phyloP scores from a whole-genome alignment of 2,329 filamentous ascomycete species.

The Plenodomus tracheiphilus region DNA sequence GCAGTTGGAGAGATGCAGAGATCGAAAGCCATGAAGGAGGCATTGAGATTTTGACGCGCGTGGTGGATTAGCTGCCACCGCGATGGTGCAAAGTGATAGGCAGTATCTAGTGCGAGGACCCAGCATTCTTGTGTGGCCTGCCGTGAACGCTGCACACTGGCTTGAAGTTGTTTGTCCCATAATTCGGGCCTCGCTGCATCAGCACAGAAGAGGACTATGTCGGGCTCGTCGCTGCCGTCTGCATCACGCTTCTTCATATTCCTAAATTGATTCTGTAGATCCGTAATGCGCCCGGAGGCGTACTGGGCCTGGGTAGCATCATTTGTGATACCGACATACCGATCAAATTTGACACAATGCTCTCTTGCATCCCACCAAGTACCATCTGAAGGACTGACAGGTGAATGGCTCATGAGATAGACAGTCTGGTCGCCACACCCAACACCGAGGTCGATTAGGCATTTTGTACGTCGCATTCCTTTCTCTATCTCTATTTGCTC shows the following conservation, averaged over 20 bases:
- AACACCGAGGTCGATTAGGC: slow-evolving; percentile 59
- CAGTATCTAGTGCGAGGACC: slow-evolving; percentile 60
- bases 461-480: slow-evolving; percentile 5
- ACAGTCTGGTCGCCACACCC: slow-evolving; percentile 63
- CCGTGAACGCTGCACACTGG: slow-evolving; percentile 7
- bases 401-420: slow-evolving; percentile 42
- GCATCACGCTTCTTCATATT: neutral
- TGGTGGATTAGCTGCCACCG: slow-evolving; percentile 52
- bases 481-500: neutral
- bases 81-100: slow-evolving; percentile 62
- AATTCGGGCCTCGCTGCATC: slow-evolving; percentile 54
- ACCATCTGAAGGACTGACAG: slow-evolving; percentile 15
- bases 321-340: slow-evolving; percentile 59
- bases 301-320: slow-evolving; percentile 51
- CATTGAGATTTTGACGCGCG: slow-evolving; percentile 47
- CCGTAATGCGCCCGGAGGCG: slow-evolving; percentile 22
- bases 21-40: slow-evolving; percentile 61
- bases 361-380: slow-evolving; percentile 18
- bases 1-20: slow-evolving; percentile 45
- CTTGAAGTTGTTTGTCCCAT: slow-evolving; percentile 44
- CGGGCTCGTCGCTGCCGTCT: neutral
- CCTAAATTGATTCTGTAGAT: slow-evolving; percentile 1
- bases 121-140: slow-evolving; percentile 43
- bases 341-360: slow-evolving; percentile 11
- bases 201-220: slow-evolving; percentile 51